Conservation (phyloP, 495 filamentous ascomycete genomes). For the Trichoderma reesei region DNA sequence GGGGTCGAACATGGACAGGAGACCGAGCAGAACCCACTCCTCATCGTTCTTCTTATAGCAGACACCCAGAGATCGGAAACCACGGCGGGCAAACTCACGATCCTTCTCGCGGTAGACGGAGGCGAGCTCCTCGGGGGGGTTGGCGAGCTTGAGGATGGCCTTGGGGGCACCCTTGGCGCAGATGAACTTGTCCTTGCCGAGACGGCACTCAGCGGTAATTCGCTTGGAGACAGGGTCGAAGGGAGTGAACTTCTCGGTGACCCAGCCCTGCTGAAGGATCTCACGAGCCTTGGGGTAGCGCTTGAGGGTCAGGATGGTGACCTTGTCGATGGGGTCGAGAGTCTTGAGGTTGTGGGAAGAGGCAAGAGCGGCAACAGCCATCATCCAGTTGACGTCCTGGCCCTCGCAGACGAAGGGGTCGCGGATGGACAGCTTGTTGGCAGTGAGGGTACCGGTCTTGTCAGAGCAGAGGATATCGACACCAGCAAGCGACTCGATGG, state of each 20-base stretch:
- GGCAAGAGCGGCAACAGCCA: slow-evolving; percentile 83
- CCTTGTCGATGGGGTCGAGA: slow-evolving; percentile 90
- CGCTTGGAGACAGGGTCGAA: slow-evolving; percentile 96
- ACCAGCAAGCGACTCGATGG: slow-evolving; percentile 88
- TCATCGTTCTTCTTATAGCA: slow-evolving; percentile 69
- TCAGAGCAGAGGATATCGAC: slow-evolving; percentile 96
- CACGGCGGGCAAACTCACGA: slow-evolving; percentile 78
- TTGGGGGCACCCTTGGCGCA: slow-evolving; percentile 89
- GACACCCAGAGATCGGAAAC: slow-evolving; percentile 86
- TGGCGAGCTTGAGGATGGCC: slow-evolving; percentile 70
- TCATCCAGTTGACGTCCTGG: slow-evolving; percentile 71
- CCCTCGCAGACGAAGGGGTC: slow-evolving; percentile 76
- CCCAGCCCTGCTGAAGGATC: slow-evolving; percentile 62
- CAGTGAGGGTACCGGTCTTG: slow-evolving; percentile 89
- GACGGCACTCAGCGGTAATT: slow-evolving; percentile 68
- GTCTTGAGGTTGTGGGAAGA: slow-evolving; percentile 90
- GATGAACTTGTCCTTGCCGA: slow-evolving; percentile 65
- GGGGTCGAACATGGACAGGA: slow-evolving; percentile 87
- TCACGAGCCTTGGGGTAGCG: slow-evolving; percentile 69
- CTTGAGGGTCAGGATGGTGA: slow-evolving; percentile 74
- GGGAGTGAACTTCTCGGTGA: slow-evolving; percentile 63
- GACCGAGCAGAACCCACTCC: slow-evolving; percentile 83
- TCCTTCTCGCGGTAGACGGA: slow-evolving; percentile 80
- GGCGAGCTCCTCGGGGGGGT: slow-evolving; percentile 61
- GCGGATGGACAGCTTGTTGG: slow-evolving; percentile 79